These are phyloP conservation scores for Hypoxylon crocopeplum DNA, from an alignment of 495 filamentous ascomycete genomes.

Conservation along the genomic window DNA sequence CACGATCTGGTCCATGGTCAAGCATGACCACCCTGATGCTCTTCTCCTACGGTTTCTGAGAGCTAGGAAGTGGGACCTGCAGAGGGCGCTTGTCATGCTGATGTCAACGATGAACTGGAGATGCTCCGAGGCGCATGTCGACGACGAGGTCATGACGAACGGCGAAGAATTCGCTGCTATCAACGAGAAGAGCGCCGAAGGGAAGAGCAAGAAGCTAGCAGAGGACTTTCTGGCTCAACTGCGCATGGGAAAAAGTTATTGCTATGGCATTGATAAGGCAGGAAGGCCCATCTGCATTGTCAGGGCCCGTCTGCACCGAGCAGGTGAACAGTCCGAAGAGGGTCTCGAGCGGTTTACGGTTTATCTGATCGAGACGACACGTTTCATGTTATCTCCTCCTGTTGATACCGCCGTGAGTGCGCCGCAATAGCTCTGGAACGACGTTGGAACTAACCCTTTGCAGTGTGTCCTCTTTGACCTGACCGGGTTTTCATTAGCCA, in stretches of 20 bases:
- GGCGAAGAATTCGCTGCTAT: constrained; percentile 74
- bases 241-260: constrained; percentile 91
- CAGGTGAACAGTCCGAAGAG: constrained; percentile 81
- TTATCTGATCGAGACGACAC: constrained; percentile 90
- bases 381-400: constrained; percentile 77
- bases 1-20: constrained; percentile 94
- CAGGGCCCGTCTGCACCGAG: constrained; percentile 78
- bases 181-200: constrained; percentile 62
- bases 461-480: constrained; percentile 85
- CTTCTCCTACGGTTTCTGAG: constrained; percentile 88
- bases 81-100: constrained; percentile 92
- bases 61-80: constrained; percentile 94
- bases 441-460: constrained; percentile 51
- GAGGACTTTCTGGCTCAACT: constrained; percentile 86
- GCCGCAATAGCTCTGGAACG: background rate
- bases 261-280: constrained; percentile 85
- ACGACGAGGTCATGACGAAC: constrained; percentile 81
- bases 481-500: constrained; percentile 88
- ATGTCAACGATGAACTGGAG: constrained; percentile 95
- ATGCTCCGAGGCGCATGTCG: constrained; percentile 77
- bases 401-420: constrained; percentile 88
- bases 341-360: constrained; percentile 88
- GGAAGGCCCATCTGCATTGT: constrained; percentile 90
- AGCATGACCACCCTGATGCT: constrained; percentile 91
- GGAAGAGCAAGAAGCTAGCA: constrained; percentile 67